phyloP scores from a whole-genome alignment of 2,329 filamentous ascomycete species.

The Microsporum audouinii region DNA sequence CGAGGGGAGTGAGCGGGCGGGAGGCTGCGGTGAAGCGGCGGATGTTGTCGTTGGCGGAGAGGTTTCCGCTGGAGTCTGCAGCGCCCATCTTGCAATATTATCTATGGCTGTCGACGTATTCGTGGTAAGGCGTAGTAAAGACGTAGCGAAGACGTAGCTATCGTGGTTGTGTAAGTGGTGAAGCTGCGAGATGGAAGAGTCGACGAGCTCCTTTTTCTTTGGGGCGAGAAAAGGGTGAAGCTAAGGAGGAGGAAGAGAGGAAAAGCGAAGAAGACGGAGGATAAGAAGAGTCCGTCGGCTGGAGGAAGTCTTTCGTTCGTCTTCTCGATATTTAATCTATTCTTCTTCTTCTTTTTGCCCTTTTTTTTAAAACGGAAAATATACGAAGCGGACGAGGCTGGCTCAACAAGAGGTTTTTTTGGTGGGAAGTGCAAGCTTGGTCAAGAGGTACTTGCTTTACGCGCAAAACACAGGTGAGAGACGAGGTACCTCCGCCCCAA shows the following conservation, averaged over 20 bases:
- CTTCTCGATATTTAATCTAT: constrained; percentile 12
- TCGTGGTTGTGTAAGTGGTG: no score
- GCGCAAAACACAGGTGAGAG: neutral
- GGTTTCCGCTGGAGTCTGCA: constrained; percentile 38
- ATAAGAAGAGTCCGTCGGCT: constrained; percentile 10
- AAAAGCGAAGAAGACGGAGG: constrained; percentile 7
- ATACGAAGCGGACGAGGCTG: constrained; percentile 14
- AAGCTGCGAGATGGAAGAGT: neutral
- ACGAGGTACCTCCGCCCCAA: constrained; percentile 24
- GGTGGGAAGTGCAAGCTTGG: neutral
- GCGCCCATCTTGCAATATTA: constrained; percentile 35
- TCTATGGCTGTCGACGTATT: no score
- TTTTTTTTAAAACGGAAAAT: neutral
- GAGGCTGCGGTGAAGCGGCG: constrained; percentile 88
- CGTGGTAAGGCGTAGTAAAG: constrained; percentile 11
- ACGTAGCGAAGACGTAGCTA: constrained; percentile 42
- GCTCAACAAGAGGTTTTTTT: neutral
- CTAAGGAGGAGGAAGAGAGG: neutral
- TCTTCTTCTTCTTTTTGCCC: neutral
- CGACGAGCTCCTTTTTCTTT: neutral
- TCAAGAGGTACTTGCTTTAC: neutral
- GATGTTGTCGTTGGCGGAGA: constrained; percentile 96
- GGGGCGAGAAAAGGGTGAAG: neutral
- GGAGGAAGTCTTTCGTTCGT: constrained; percentile 9
- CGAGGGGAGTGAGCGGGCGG: constrained; percentile 77